Conservation (phyloP, 2,329 filamentous ascomycete genomes). For the Pseudogymnoascus sp. region DNA sequence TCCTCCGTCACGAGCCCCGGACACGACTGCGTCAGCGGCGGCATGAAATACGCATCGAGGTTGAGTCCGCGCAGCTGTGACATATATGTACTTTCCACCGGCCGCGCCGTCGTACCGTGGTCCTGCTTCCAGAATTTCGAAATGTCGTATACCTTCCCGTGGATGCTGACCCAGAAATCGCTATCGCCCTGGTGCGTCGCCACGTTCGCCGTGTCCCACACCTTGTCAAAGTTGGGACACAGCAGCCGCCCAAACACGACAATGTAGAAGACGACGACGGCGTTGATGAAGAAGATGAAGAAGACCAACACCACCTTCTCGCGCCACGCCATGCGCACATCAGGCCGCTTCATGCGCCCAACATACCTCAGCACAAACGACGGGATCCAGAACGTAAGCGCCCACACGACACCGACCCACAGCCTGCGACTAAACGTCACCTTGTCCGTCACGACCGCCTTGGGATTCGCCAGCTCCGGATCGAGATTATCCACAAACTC, state of each 20-base stretch:
- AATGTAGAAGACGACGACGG: constrained; percentile 80
- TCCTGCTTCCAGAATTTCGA: constrained; percentile 77
- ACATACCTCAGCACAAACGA: constrained; percentile 72
- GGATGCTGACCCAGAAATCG: constrained; percentile 82
- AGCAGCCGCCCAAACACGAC: constrained; percentile 74
- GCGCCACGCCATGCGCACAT: constrained; percentile 94
- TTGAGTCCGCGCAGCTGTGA: constrained; percentile 66
- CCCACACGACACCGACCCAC: constrained; percentile 81
- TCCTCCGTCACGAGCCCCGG: constrained; percentile 57
- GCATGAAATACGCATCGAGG: constrained; percentile 76
- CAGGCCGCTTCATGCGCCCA: constrained; percentile 93
- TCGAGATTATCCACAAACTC: constrained; percentile 64
- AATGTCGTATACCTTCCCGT: constrained; percentile 86
- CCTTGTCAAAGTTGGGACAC: constrained; percentile 88
- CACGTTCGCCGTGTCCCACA: constrained; percentile 68
- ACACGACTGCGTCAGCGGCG: constrained; percentile 69
- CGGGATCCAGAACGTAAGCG: constrained; percentile 87
- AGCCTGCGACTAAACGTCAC: constrained; percentile 56
- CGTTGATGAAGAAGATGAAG: constrained; percentile 77
- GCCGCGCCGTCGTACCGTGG: constrained; percentile 65
- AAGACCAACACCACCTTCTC: constrained; percentile 83
- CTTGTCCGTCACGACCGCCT: constrained; percentile 63
- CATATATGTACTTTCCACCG: constrained; percentile 53
- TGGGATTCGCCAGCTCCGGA: constrained; percentile 67
- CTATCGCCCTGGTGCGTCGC: constrained; percentile 57